Base-by-base conservation (phyloP, 192 early-diverging fungal species). In the Backusella tuberculispora region DNA sequence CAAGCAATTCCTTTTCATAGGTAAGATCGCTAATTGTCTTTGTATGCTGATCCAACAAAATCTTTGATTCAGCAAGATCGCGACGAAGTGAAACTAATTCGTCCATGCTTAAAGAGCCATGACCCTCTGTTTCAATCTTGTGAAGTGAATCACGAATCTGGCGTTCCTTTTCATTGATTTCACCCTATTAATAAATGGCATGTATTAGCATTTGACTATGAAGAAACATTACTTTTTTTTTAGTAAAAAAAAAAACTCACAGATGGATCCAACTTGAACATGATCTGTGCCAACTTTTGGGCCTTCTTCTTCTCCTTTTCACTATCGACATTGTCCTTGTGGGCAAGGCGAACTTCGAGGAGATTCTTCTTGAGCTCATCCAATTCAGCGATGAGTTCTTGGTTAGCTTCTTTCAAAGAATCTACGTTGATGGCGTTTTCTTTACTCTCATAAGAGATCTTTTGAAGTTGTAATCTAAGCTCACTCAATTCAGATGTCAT, bases 391-490 rank as follows among this genome's bases (percentile, higher is more conserved):
- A 82, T 83, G 29, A 96, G 84, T 66, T 98, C 97, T 43, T 80
- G 75, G 76, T 97, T 96, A 24, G 88, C 90, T 74, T 98, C 96
- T 64, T 92, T 94, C 43, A 97, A 79, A 76, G 89, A 91, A 44
- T 99, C 97, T 6, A 98, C 85, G 29, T 88, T 95, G 70, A 99
- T 95, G 69, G 89, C 81, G 42, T 88, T 89, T 75, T 99, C 98
- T 81, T 96, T 94, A 81, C 91, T 89, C 42, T 94, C 94, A 80
- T 95, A 97, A 14, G 86, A 86, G 10, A 95, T 84, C 82, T 97
- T 97, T 76, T 98, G 95, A 12, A 98, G 81, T 80, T 95, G 90
- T 21, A 97, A 80, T 71, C 91, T 90, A 60, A 97, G 83, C 17
- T 96, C 92, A 48, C 83, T 89, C n/a, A 95, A 75, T 66, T 94